Base-by-base conservation (phyloP, 140 eudicot genomes). In the Anethum foeniculum region DNA sequence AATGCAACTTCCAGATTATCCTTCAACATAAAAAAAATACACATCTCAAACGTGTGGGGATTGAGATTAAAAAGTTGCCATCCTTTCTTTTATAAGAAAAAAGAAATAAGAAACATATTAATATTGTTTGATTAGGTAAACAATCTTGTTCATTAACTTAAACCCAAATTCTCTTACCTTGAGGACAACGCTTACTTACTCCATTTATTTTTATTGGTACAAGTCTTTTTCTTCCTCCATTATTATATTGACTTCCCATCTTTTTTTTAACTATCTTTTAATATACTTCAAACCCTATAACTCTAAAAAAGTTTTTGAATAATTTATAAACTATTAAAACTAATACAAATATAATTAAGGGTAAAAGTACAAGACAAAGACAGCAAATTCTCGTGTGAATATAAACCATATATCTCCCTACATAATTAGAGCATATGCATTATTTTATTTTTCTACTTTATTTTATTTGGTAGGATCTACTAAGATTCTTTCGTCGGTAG, bases 101-200 rank as follows among this genome's bases (percentile, higher is more conserved):
- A 34, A 34, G 38, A 34, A 3, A 34, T 34, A 34, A 34, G 3
- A 34, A 34, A 34, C 38, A 34, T 34, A 3, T 34, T 1, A 71
- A 32, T 32, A 0, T 3, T 36, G n/a, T 19, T 38, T 21, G 7
- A 38, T 71, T 32, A 68, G 74, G 48, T 71, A 32, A 18, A 30
- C 39, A 34, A 71, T 71, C 76, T 9, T 18, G 1, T 39, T 36
- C 76, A 7, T 39, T 38, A 39, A 18, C 44, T 71, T 32, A 71
- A 71, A 34, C 38, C 38, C 38, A 34, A 34, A 34, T 34, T 34
- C 38, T 34, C 38, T 71, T 19, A 19, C 47, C 32, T 68, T 69
- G 30, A 21, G 36, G 13, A 19, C 76, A 51, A 43, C 64, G 81
- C 32, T n/a, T 44, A 65, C 44, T 79, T 58, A 30, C 82, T 83